Percentiles rank a stretch among this genome's conserved stretches.
phyloP scores from a whole-genome alignment of 257 asterid species.

The Capsicum baccatum region DNA sequence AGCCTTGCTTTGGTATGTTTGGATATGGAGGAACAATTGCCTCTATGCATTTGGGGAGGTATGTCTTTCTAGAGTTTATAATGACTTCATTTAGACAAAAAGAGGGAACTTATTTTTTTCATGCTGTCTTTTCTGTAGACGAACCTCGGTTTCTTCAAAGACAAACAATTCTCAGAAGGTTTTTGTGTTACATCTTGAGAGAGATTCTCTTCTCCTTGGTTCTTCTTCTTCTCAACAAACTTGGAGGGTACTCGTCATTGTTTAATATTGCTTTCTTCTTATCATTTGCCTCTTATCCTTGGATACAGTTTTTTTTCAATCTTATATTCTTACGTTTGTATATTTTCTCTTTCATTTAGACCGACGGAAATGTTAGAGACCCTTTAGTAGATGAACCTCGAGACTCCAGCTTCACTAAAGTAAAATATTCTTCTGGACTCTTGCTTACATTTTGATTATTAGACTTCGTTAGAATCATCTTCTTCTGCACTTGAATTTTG shows the following conservation, averaged over 20 bases:
- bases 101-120: not conserved
- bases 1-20: conserved; percentile 91
- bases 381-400: conserved; percentile 50
- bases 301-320: too few species aligned
- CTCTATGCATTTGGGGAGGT: conserved; percentile 84
- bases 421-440: conserved; percentile 28
- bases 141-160: conserved; percentile 68
- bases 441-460: not conserved
- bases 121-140: conserved; percentile 43
- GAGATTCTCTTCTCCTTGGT: too few species aligned
- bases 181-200: conserved; percentile 56
- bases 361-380: conserved; percentile 66
- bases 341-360: conserved; percentile 41
- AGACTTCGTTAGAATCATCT: not conserved
- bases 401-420: conserved; percentile 71
- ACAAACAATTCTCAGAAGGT: conserved; percentile 60
- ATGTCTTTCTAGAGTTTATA: conserved; percentile 33
- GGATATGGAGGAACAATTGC: conserved; percentile 86
- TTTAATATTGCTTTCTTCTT: too few species aligned
- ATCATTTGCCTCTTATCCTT: too few species aligned
- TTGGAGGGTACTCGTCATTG: too few species aligned
- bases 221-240: too few species aligned
- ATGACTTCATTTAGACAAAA: conserved; percentile 22
- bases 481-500: not conserved
- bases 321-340: conserved; percentile 13